Evolutionary conservation across 768 basidiomycete genomes (phyloP).

Genomic region (Boletus subcaerulescens): DNA sequence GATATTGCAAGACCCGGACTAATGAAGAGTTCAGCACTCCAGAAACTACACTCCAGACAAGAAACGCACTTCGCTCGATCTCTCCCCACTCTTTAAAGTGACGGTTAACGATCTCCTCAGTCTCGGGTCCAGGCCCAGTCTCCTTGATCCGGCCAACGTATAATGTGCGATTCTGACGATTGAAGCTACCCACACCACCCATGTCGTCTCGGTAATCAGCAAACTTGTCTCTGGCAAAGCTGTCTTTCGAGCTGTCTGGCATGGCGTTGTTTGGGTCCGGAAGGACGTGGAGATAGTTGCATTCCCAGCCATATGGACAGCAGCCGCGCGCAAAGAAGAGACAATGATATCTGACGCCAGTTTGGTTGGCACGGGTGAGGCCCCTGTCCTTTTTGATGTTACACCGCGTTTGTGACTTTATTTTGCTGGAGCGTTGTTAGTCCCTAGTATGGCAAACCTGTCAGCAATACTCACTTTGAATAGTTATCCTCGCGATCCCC

Average conservation of each 20-base stretch:
- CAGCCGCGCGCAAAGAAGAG: constrained; percentile 95
- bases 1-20: constrained; percentile 91
- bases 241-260: constrained; percentile 93
- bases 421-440: constrained; percentile 57
- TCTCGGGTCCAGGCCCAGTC: constrained; percentile 83
- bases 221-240: constrained; percentile 96
- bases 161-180: constrained; percentile 88
- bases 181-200: constrained; percentile 98
- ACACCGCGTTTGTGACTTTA: constrained; percentile 91
- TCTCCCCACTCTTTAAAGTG: constrained; percentile 98
- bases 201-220: constrained; percentile 98
- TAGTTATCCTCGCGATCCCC: constrained; percentile 96
- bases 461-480: constrained; percentile 65
- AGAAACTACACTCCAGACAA: not conserved
- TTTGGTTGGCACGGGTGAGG: constrained; percentile 92
- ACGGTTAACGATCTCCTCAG: constrained; percentile 83
- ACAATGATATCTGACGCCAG: constrained; percentile 89
- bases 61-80: constrained; percentile 79
- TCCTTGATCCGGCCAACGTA: constrained; percentile 95
- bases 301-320: constrained; percentile 98
- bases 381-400: constrained; percentile 86
- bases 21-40: constrained; percentile 7
- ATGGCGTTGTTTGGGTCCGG: constrained; percentile 67
- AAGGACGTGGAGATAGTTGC: constrained; percentile 90
- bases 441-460: not conserved